Evolutionary conservation across 169 alveolate species (phyloP).

Genomic region (Cryptosporidium ubiquitum): DNA sequence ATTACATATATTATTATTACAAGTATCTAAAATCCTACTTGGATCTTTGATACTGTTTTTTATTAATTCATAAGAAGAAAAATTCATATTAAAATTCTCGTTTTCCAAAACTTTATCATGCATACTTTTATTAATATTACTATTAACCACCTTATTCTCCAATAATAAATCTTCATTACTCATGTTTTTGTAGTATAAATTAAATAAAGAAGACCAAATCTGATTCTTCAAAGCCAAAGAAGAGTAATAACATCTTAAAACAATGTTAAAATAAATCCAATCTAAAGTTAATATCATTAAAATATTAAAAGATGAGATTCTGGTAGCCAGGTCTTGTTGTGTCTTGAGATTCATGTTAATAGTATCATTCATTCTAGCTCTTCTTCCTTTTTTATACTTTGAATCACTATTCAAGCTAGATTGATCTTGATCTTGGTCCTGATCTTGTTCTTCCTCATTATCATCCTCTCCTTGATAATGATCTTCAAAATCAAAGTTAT

Average conservation of each 20-base stretch:
- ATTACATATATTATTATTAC: neutral
- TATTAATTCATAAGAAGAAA: too few species aligned
- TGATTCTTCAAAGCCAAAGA: neutral
- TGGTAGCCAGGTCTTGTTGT: constrained; percentile 34
- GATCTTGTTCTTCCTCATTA: neutral
- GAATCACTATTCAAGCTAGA: neutral
- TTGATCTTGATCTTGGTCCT: neutral
- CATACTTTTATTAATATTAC: neutral
- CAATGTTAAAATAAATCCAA: constrained; percentile 16
- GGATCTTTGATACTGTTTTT: too few species aligned
- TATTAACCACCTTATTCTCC: neutral
- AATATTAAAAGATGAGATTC: constrained; percentile 30
- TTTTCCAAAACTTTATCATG: too few species aligned
- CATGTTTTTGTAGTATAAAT: neutral
- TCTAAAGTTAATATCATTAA: constrained; percentile 30
- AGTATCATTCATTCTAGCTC: constrained; percentile 19
- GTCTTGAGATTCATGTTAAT: neutral
- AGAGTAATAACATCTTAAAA: neutral
- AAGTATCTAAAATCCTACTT: neutral
- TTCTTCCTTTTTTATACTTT: constrained; percentile 7
- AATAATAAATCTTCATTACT: neutral
- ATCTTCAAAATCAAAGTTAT: neutral
- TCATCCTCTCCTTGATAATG: neutral
- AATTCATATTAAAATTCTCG: too few species aligned
- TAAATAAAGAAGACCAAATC: neutral